These are phyloP conservation scores for Gaeumannomyces tritici DNA, from an alignment of 2,329 filamentous ascomycete genomes.

Conservation along the genomic window DNA sequence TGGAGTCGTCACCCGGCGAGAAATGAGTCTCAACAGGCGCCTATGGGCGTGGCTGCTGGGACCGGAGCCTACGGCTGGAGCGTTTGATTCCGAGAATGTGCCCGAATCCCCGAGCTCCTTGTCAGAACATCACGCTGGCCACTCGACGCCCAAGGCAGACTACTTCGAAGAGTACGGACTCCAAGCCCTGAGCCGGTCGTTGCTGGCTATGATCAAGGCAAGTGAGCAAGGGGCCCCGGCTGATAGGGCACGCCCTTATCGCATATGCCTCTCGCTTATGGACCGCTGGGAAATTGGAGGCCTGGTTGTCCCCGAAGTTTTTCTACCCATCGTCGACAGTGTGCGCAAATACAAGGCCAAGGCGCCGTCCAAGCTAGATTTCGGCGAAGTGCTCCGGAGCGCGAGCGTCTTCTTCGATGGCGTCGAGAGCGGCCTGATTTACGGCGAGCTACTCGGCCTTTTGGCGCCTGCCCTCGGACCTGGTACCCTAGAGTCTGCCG, in stretches of 20 bases:
- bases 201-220: slow-evolving; percentile 66
- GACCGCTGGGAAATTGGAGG: slow-evolving; percentile 97
- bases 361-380: slow-evolving; percentile 57
- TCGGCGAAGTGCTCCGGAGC: slow-evolving; percentile 81
- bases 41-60: slow-evolving; percentile 96
- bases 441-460: slow-evolving; percentile 67
- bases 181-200: slow-evolving; percentile 60
- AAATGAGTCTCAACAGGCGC: slow-evolving; percentile 93
- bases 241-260: slow-evolving; percentile 75
- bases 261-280: slow-evolving; percentile 92
- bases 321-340: slow-evolving; percentile 75
- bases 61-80: slow-evolving; percentile 42
- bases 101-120: slow-evolving; percentile 34
- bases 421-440: slow-evolving; percentile 89
- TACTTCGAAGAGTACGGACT: slow-evolving; percentile 82
- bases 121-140: slow-evolving; percentile 28
- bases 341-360: slow-evolving; percentile 63
- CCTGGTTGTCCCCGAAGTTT: slow-evolving; percentile 77
- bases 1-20: slow-evolving; percentile 79
- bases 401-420: slow-evolving; percentile 96
- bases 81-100: slow-evolving; percentile 13
- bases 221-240: slow-evolving; percentile 36
- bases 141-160: slow-evolving; percentile 51
- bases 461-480: slow-evolving; percentile 50
- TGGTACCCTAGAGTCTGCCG: slow-evolving; percentile 28